Evolutionary conservation across 257 asterid genomes (phyloP), one percentile per base, ranked within the genome.

Genomic region (Nicotiana tabacum): DNA sequence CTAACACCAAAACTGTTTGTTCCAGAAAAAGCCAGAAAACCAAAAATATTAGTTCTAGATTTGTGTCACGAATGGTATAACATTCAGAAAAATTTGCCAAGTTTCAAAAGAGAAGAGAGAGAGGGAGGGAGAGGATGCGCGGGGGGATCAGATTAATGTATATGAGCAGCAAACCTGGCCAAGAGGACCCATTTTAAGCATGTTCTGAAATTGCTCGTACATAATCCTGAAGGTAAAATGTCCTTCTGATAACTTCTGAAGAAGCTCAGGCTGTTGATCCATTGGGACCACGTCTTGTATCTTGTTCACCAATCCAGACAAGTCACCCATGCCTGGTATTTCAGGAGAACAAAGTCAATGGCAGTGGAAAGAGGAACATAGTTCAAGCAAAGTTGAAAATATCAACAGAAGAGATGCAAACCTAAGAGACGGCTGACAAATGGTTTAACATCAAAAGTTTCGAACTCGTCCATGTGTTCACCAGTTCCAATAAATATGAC

Each of bases 231-330:
- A 79, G 80, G 99, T 91, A 86, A 94, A 94, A 82, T 86, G 92
- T 84, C 98, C 99, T 87, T 96, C 97, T 6, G 97, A 90, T 77
- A 96, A 94, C 94, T 96, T 96, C 87, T 94, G 97, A 82, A 93
- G 95, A 83, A 96, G 98, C 90, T 96, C 99, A n/a, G 97, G 98
- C 87, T 96, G 99, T 88, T 96, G 98, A 82, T 96, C 98, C 98
- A 92, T 93, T 0, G 99, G 98, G 82, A 96, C 98, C 78, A 92
- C 97, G 85, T 96, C 97, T 48, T 94, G 98, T 83, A 96, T 92
- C 89, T 94, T 96, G 90, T 96, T 97, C 98, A 96, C 90, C 89
- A 96, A 94, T 57, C 99, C 99, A 82, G 99, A 92, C 98, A 90
- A 93, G 89, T 96, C 98, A 85, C 99, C 99, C 98, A 92, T 92